Percentiles rank a stretch among this genome's conserved stretches.
Conservation (phyloP, 2,329 filamentous ascomycete species). For the Botrytis sinoallii region DNA sequence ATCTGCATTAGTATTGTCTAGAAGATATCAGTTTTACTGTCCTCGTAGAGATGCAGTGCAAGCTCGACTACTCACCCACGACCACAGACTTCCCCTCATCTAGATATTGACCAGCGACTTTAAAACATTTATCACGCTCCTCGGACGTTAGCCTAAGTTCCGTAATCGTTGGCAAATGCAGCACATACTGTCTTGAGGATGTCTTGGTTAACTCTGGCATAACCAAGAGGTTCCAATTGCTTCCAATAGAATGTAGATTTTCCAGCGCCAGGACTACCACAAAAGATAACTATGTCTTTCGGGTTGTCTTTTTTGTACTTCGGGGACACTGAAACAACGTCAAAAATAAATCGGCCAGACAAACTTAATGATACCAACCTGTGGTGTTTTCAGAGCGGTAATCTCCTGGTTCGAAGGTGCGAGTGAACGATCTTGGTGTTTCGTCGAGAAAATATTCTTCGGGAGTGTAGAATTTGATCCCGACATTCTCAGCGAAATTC, state of each 20-base stretch:
- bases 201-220: conserved; percentile 88
- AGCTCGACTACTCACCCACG: conserved; percentile 59
- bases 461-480: conserved; percentile 77
- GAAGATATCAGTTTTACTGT: conserved; percentile 17
- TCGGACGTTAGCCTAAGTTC: conserved; percentile 27
- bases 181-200: conserved; percentile 65
- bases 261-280: conserved; percentile 83
- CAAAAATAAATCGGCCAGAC: neutral
- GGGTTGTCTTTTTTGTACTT: conserved; percentile 55
- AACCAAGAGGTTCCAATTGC: conserved; percentile 72
- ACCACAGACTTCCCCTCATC: conserved; percentile 65
- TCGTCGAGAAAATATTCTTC: conserved; percentile 86
- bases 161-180: conserved; percentile 6
- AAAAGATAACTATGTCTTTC: conserved; percentile 78
- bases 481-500: conserved; percentile 82
- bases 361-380: conserved; percentile 27
- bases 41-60: conserved; percentile 17
- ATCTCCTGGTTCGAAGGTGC: conserved; percentile 67
- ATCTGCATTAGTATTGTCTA: conserved; percentile 96
- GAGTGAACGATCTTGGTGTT: conserved; percentile 59
- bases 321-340: conserved; percentile 27
- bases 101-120: conserved; percentile 66
- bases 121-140: conserved; percentile 62
- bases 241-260: conserved; percentile 91
- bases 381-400: conserved; percentile 45